Percentiles rank a stretch among this genome's conserved stretches.
Evolutionary conservation across 139 green algal genomes (phyloP).

Genomic region (Deuterostichococcus epilithicus): DNA sequence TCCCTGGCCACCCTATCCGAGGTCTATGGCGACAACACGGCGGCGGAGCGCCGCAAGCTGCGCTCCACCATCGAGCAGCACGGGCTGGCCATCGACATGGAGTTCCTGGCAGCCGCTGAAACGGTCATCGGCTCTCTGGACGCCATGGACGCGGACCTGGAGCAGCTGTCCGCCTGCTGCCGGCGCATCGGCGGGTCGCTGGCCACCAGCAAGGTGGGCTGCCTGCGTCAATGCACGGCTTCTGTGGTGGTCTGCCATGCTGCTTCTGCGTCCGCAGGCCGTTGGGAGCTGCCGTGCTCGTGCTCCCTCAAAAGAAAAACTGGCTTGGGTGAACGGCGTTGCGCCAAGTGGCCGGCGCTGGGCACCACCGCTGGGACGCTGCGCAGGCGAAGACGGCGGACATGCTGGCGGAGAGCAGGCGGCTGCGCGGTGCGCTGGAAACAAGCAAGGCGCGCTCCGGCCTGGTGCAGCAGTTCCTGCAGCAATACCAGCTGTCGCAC

Average conservation of each 20-base stretch:
- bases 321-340: too few relatives aligned
- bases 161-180: conserved; percentile 63
- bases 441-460: conserved; percentile 45
- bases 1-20: conserved; percentile 68
- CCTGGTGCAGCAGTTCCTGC: conserved; percentile 79
- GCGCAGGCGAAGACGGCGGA: conserved; percentile 16
- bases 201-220: conserved; percentile 19
- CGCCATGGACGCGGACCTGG: conserved; percentile 70
- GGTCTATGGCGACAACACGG: conserved; percentile 78
- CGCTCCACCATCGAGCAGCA: conserved; percentile 73
- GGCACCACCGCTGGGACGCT: too few relatives aligned
- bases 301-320: too few relatives aligned
- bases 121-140: conserved; percentile 70
- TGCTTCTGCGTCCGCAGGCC: too few relatives aligned
- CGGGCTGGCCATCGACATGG: conserved; percentile 63
- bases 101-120: conserved; percentile 74
- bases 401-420: conserved; percentile 57
- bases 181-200: conserved; percentile 44
- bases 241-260: too few relatives aligned
- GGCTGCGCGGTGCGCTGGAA: conserved; percentile 51
- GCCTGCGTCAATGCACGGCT: not conserved
- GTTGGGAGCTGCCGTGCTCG: too few relatives aligned
- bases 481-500: conserved; percentile 89
- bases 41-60: conserved; percentile 41
- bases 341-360: too few relatives aligned